Percentiles rank a stretch among this genome's conserved stretches.
These are phyloP conservation scores for Aphanomyces cochlioides DNA, from an alignment of 352 stramenopile genomes.

Conservation along the genomic window DNA sequence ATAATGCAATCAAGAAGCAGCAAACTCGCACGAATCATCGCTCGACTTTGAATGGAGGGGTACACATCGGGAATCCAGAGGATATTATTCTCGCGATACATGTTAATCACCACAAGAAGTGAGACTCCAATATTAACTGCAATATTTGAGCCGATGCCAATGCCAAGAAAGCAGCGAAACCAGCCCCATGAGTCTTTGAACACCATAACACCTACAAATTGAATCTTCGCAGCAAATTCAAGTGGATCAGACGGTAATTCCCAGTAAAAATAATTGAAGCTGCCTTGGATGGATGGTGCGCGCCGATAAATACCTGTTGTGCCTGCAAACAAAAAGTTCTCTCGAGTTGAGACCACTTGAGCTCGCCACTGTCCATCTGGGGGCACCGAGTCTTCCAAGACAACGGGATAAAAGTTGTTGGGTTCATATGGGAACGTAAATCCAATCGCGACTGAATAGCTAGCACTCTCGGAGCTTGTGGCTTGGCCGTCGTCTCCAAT, in stretches of 20 bases:
- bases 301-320: background rate
- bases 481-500: background rate
- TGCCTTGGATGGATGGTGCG: background rate
- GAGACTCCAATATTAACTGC: background rate
- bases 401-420: background rate
- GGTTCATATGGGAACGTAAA: background rate
- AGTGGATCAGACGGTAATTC: background rate
- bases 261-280: constrained; percentile 14
- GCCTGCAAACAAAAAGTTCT: background rate
- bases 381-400: background rate
- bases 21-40: background rate
- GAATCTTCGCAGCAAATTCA: background rate
- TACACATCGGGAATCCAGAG: constrained; percentile 13
- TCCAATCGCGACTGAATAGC: background rate
- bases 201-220: background rate
- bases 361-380: background rate
- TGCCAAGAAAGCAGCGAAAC: constrained; percentile 9
- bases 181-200: constrained; percentile 5
- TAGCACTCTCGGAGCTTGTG: constrained; percentile 5
- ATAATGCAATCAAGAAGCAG: constrained; percentile 1
- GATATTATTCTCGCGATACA: background rate
- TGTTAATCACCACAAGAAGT: background rate
- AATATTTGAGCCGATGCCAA: constrained; percentile 13
- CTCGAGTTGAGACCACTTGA: background rate
- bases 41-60: background rate